Evolutionary conservation across 1,284 basidiomycete genomes (phyloP).

Genomic region (Naganishia liquefaciens): DNA sequence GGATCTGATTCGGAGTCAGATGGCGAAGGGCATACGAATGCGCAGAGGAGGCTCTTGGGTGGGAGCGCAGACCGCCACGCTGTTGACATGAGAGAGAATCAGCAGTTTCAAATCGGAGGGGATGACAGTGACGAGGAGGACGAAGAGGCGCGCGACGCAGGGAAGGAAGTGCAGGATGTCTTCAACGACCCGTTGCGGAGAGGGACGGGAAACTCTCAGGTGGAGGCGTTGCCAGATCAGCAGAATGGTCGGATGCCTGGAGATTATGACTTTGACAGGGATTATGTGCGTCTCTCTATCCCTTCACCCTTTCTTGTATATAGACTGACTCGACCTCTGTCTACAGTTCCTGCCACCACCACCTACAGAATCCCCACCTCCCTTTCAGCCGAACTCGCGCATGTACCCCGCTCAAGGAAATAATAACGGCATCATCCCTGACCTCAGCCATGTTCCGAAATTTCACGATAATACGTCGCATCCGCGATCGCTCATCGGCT

Average conservation of each 20-base stretch:
- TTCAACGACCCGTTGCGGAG: constrained; percentile 10
- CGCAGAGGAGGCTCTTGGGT: constrained; percentile 35
- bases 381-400: constrained; percentile 64
- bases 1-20: constrained; percentile 32
- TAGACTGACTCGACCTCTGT: neutral
- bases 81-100: constrained; percentile 16
- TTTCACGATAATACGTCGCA: constrained; percentile 56
- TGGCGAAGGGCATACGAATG: constrained; percentile 8
- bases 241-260: constrained; percentile 46
- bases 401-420: constrained; percentile 69
- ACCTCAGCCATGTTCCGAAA: constrained; percentile 46
- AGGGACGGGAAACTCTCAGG: neutral
- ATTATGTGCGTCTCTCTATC: constrained; percentile 59
- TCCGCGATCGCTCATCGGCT: constrained; percentile 59
- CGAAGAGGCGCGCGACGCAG: constrained; percentile 6
- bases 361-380: constrained; percentile 72
- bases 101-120: constrained; percentile 27
- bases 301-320: neutral
- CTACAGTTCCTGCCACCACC: constrained; percentile 58
- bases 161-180: constrained; percentile 21
- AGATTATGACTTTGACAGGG: constrained; percentile 79
- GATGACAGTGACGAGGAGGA: constrained; percentile 30
- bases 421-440: constrained; percentile 72
- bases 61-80: constrained; percentile 23
- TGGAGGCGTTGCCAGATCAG: neutral